Conservation (phyloP, 345 rosid genomes). For the Eucalyptus globulus region DNA sequence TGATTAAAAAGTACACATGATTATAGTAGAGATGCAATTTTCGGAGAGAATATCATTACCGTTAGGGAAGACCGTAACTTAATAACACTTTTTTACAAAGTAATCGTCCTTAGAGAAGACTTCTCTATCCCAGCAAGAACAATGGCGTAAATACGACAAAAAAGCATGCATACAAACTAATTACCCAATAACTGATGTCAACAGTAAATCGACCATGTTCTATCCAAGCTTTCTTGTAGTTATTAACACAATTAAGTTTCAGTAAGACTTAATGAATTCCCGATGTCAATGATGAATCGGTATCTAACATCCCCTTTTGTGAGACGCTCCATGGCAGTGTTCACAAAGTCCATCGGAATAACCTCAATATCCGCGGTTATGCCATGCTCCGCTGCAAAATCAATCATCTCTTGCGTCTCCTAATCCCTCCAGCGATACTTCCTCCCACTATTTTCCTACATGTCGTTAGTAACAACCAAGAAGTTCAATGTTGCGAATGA, state of each 20-base stretch:
- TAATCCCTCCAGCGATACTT: constrained; percentile 36
- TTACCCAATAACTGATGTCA: neutral
- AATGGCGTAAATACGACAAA: neutral
- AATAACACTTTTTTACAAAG: neutral
- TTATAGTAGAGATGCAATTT: too few relatives aligned
- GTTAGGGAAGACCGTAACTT: too few relatives aligned
- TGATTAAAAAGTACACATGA: too few relatives aligned
- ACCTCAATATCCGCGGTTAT: constrained; percentile 38
- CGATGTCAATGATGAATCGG: constrained; percentile 49
- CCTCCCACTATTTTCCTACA: constrained; percentile 41
- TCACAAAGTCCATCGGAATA: constrained; percentile 32
- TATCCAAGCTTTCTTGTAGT: neutral
- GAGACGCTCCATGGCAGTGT: constrained; percentile 38
- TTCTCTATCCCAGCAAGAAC: neutral
- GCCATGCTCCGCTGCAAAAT: constrained; percentile 31
- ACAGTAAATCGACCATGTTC: neutral
- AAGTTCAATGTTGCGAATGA: neutral
- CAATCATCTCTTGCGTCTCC: constrained; percentile 50
- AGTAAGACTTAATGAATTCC: neutral
- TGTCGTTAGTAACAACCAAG: neutral
- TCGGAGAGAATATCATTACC: too few relatives aligned
- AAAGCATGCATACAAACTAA: neutral
- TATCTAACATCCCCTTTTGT: constrained; percentile 38
- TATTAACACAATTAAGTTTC: neutral
- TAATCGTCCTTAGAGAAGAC: neutral